Base-by-base conservation (phyloP, 2,329 filamentous ascomycete species). In the Trichoderma simmonsii region DNA sequence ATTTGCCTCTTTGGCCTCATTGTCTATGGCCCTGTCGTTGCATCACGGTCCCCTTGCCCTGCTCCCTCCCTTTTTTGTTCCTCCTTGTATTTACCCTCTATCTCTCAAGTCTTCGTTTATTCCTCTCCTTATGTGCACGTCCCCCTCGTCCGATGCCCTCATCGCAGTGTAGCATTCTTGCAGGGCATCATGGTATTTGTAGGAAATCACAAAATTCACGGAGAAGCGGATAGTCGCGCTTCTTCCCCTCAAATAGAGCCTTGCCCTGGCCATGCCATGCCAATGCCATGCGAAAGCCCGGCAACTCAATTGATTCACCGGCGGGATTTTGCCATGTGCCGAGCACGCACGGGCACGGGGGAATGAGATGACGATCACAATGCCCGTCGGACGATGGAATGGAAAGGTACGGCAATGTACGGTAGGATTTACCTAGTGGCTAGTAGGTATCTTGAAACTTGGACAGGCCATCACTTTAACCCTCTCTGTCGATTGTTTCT, bases 291-390 rank as follows among this genome's bases (percentile, higher is more conserved):
- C 26, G 3, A 26, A 57, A 57, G 39, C 39, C 51, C 64, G 64
- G 64, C 64, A 59, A 59, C 64, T 67, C 64, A 67, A 3, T 59
- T 30, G 18, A 39, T 28, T 59, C 64, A 8, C 64, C 64, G 64
- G 64, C 51, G 64, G 64, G 64, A 28, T 39, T 67, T n/a, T 24
- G 48, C 30, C 36, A 28, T 30, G 39, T n/a, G 21, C 48, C 48
- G 48, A 24, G 48, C n/a, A 51, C n/a, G 39, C n/a, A 54, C 48
- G 48, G 48, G n/a, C 11, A 21, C 26, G 34, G 12, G 14, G 64
- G 32, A 26, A 39, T 39, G 64, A 51, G 30, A 51, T 6, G 21
- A 36, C 64, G 64, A 56, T 30, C 32, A 24, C 21, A 26, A 30
- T 43, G 51, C 64, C 64, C 64, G 64, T 67, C 32, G 64, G 34